Percentiles rank a stretch among this genome's conserved stretches.
These are phyloP conservation scores for Paratinospora sagittata DNA, from an alignment of 164 flowering plant genomes.

Conservation along the genomic window DNA sequence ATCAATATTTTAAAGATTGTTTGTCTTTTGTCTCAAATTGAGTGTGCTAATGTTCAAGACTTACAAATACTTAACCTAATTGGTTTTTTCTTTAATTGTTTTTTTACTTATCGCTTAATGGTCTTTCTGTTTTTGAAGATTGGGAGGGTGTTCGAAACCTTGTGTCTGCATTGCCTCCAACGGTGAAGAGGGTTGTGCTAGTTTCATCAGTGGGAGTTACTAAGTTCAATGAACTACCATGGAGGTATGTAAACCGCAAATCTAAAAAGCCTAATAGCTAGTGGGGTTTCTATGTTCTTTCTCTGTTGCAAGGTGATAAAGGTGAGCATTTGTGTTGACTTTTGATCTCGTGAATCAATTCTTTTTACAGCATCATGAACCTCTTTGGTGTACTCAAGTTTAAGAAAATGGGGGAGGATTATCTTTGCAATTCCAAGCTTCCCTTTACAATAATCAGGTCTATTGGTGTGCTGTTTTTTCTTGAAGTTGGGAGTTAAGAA, in stretches of 20 bases:
- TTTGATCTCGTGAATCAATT: conserved; percentile 1
- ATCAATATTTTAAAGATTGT: background rate
- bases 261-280: background rate
- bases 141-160: conserved; percentile 96
- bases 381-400: conserved; percentile 97
- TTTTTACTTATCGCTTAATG: background rate
- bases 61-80: background rate
- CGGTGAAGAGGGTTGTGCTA: conserved; percentile 83
- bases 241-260: conserved; percentile 59
- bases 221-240: conserved; percentile 82
- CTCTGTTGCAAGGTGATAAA: background rate
- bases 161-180: conserved; percentile 60
- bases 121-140: conserved; percentile 43
- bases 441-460: conserved; percentile 96
- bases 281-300: background rate
- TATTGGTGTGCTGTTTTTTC: conserved; percentile 6
- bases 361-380: conserved; percentile 75
- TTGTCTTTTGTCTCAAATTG: background rate
- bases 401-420: conserved; percentile 96
- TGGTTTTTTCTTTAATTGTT: too few species aligned
- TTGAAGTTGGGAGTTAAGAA: background rate
- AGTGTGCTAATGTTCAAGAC: background rate
- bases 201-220: conserved; percentile 99
- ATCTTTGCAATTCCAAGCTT: conserved; percentile 65
- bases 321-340: background rate